These are phyloP conservation scores for Exophiala oligosperma DNA, from an alignment of 2,329 filamentous ascomycete genomes.

Conservation along the genomic window DNA sequence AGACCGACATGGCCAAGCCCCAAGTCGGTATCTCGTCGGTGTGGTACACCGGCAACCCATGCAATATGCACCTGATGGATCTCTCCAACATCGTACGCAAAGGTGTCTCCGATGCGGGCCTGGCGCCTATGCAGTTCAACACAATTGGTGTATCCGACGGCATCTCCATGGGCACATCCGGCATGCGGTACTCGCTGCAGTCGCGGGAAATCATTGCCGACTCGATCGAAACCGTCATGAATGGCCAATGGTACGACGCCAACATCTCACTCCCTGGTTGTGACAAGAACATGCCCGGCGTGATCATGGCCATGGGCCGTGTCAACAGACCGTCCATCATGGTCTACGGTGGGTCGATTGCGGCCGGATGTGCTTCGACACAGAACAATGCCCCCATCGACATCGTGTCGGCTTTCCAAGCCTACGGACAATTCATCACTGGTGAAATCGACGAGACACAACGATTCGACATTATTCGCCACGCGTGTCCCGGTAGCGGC, in stretches of 20 bases:
- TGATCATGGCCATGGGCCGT: constrained; percentile 89
- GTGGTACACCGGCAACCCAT: constrained; percentile 97
- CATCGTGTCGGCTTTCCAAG: constrained; percentile 96
- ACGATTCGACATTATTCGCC: constrained; percentile 89
- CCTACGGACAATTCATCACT: constrained; percentile 91
- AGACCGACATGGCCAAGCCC: constrained; percentile 89
- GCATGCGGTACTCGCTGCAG: constrained; percentile 94
- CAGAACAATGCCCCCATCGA: constrained; percentile 78
- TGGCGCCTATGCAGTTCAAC: constrained; percentile 97
- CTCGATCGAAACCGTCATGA: constrained; percentile 98
- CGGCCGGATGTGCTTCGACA: constrained; percentile 77
- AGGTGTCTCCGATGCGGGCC: constrained; percentile 70
- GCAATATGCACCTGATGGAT: constrained; percentile 97
- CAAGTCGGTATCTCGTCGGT: constrained; percentile 98
- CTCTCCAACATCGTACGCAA: constrained; percentile 77
- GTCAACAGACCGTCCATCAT: constrained; percentile 93
- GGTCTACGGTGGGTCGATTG: constrained; percentile 96
- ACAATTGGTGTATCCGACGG: constrained; percentile 96
- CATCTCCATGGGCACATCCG: constrained; percentile 96
- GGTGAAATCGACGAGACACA: constrained; percentile 89
- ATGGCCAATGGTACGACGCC: constrained; percentile 96
- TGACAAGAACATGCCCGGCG: constrained; percentile 99
- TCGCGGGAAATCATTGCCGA: constrained; percentile 96
- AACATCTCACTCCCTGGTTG: constrained; percentile 97
- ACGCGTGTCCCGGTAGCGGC: constrained; percentile 82